phyloP scores from a whole-genome alignment of 2,329 filamentous ascomycete genomes.

The Colletotrichum lindemuthianum region DNA sequence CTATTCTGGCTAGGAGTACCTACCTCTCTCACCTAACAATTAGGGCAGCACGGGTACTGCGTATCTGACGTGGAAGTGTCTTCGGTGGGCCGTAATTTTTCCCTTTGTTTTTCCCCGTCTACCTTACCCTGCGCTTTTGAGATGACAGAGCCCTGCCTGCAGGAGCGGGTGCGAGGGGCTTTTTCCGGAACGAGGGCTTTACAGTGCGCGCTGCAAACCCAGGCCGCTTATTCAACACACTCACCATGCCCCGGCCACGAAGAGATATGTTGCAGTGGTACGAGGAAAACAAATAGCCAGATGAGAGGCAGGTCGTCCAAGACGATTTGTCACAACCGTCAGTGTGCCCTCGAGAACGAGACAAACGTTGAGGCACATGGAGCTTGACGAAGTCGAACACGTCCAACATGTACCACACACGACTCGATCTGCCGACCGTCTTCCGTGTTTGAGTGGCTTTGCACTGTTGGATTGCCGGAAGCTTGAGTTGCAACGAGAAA shows the following conservation, averaged over 20 bases:
- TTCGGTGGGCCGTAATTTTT: neutral
- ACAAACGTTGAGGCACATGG: too few relatives aligned
- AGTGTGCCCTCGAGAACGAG: too few relatives aligned
- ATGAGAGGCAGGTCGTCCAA: too few relatives aligned
- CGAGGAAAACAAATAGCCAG: too few relatives aligned
- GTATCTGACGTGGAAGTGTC: neutral
- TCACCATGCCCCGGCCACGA: too few relatives aligned
- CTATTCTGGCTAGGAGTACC: neutral
- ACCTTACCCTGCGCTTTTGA: slow-evolving; percentile 3
- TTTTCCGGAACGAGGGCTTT: neutral
- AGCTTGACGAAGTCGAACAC: too few relatives aligned
- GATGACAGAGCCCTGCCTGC: slow-evolving; percentile 19
- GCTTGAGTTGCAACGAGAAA: neutral
- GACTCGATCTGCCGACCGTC: too few relatives aligned
- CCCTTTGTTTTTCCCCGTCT: neutral
- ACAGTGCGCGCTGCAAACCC: neutral
- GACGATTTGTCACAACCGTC: too few relatives aligned
- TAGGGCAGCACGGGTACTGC: neutral
- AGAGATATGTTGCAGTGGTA: too few relatives aligned
- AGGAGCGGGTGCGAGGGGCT: slow-evolving; percentile 12
- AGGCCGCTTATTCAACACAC: too few relatives aligned
- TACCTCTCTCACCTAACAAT: neutral
- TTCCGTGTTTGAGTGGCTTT: too few relatives aligned
- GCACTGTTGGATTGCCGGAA: neutral
- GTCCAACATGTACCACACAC: too few relatives aligned